A percentile compares a stretch with the other conserved stretches of the same genome.
phyloP scores from a whole-genome alignment of 2,329 filamentous ascomycete genomes.

The Alternaria gaisen region DNA sequence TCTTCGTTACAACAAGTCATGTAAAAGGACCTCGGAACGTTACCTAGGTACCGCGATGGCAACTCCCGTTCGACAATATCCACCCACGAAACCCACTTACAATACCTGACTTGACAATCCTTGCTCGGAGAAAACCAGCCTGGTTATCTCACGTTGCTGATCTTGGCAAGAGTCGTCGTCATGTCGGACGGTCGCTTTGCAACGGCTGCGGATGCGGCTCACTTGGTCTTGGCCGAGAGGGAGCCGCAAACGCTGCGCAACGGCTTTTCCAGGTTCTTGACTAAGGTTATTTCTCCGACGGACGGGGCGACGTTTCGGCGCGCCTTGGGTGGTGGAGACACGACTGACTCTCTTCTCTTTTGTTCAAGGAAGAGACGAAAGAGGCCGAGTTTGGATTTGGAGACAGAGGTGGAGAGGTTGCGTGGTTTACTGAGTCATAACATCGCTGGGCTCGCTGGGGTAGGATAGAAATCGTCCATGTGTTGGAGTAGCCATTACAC shows the following conservation, averaged over 20 bases:
- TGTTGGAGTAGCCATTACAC: not conserved
- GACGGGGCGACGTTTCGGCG: not conserved
- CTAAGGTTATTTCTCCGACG: not conserved
- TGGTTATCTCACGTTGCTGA: not conserved
- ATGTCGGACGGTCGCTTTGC: not conserved
- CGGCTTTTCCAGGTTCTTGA: not conserved
- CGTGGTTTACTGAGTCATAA: not conserved
- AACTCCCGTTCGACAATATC: not conserved
- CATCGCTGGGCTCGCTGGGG: not conserved
- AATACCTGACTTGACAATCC: not conserved
- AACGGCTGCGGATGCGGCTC: not conserved
- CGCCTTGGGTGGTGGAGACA: not conserved
- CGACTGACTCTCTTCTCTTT: not conserved
- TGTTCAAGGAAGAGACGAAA: not conserved
- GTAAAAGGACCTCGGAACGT: not conserved
- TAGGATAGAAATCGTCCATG: not conserved
- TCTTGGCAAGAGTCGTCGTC: slow-evolving; percentile 1
- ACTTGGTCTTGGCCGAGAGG: not conserved
- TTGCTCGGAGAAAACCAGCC: not conserved
- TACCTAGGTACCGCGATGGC: not conserved
- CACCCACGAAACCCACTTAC: not conserved
- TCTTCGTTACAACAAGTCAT: slow-evolving; percentile 5
- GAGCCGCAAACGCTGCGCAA: slow-evolving; percentile 2
- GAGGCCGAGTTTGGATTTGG: not conserved
- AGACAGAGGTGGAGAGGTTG: not conserved